Evolutionary conservation across 768 basidiomycete species (phyloP), one percentile per base, ranked within the genome.

Genomic region (Tricholoma terreum): DNA sequence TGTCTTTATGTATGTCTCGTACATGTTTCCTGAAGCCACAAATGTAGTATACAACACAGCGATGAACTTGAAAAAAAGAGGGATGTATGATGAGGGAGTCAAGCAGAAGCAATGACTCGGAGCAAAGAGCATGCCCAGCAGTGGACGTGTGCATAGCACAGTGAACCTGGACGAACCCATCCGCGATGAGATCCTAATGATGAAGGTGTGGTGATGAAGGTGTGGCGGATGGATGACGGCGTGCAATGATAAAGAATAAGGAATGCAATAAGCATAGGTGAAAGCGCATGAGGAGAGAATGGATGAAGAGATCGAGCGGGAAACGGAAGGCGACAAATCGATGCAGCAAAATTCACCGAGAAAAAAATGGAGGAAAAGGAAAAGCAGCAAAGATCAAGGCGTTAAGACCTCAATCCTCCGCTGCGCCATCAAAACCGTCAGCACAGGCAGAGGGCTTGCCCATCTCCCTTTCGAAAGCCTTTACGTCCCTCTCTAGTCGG

Each of bases 401-500:
- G 24, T 27, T 6, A 17, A 22, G 43, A 8, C 11, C 21, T 66
- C 38, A 66, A 54, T 66, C 63, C 50, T 66, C 63, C 11, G 38
- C 45, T 38, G 65, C 63, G 35, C 61, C 65, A 6, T 67, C 58
- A 36, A 67, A 65, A 7, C 59, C 63, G 15, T 55, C 57, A 52
- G 56, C 56, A 3, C 58, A 21, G 14, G 51, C 43, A 11, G 35
- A 35, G 3, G 55, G 52, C 51, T 57, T 59, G 31, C 57, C 63
- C 48, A 58, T 62, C 30, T 59, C 61, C 33, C 60, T 58, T 35
- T 62, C 62, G 14, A 65, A 61, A 55, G 73, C 62, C 68, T 77
- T 76, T 40, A 74, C 50, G 55, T 85, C 84, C 40, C 77, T 73
- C 19, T 68, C 64, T 46, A 85, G 73, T 34, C 76, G 72, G 0